Base-by-base conservation (phyloP, 139 green algal genomes). In the Coelastrella sp. region DNA sequence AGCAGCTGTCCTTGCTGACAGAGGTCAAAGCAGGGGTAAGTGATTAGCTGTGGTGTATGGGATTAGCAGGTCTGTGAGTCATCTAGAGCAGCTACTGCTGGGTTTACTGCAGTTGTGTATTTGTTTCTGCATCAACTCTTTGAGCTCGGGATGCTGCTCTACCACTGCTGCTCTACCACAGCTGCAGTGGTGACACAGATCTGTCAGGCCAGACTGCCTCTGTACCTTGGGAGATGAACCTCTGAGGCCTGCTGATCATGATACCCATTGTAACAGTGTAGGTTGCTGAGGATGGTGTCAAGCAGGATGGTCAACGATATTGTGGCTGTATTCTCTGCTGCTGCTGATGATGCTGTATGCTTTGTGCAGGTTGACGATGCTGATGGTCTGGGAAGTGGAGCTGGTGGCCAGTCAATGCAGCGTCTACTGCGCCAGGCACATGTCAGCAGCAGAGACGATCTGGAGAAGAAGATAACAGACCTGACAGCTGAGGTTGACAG, bases 21-120 rank as follows among this genome's bases (percentile, higher is more conserved):
- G 53, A 82, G 38, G 50, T 82, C 19, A 60, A 82, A 60, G 75
- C 35, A 19, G 35, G 30, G 75, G 75, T 82, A 21, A 37, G 53
- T 69, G 27, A 67, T 17, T 30, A n/a, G n/a, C 13, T 67, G 23
- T 67, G 8, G 27, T 57, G 48, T 15, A 0, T 57, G 48, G 13
- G 2, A 0, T 57, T 64, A 21, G 53, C 17, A 32, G 11, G 53
- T 64, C 19, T 9, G 21, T 32, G 53, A 27, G 19, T 32, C 21
- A 19, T 32, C 2, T 64, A 32, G 5, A 9, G 11, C 30, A 21
- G 53, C 6, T 27, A 9, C 53, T 9, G 19, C 17, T 64, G 53
- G 6, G 11, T 64, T 64, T n/a, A 27, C 21, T 64, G 15, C 6
- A 21, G 7, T 32, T 64, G 21, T 15, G 2, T 32, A 19, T 32